Percentiles rank a stretch among this genome's conserved stretches.
phyloP scores from a whole-genome alignment of 2,329 filamentous ascomycete species.

The Seiridium unicorne region DNA sequence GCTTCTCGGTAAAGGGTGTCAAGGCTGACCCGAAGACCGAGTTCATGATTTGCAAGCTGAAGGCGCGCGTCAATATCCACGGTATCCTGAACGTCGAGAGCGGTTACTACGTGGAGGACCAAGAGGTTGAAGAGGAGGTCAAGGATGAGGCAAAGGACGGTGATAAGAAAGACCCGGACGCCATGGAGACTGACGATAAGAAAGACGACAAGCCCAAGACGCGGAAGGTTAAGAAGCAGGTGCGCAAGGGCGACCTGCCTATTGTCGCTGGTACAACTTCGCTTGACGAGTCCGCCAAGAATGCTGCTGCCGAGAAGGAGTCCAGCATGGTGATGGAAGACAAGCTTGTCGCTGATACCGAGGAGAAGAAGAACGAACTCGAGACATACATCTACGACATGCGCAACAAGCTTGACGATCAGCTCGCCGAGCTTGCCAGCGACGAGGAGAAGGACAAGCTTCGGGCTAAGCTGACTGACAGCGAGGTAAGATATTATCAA shows the following conservation, averaged over 20 bases:
- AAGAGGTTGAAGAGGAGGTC: conserved; percentile 93
- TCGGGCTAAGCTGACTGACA: conserved; percentile 75
- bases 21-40: conserved; percentile 91
- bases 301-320: conserved; percentile 76
- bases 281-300: conserved; percentile 68
- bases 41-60: conserved; percentile 99
- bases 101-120: conserved; percentile 96
- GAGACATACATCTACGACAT: conserved; percentile 97
- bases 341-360: conserved; percentile 96
- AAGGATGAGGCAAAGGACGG: conserved; percentile 60
- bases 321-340: conserved; percentile 93
- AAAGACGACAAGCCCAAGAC: conserved; percentile 71
- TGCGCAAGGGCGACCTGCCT: conserved; percentile 93
- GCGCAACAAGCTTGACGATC: conserved; percentile 90
- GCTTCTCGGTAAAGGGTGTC: conserved; percentile 97
- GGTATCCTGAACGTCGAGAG: conserved; percentile 95
- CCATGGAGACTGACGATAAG: conserved; percentile 79
- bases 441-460: conserved; percentile 92
- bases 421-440: conserved; percentile 83
- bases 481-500: conserved; percentile 68
- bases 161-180: conserved; percentile 32
- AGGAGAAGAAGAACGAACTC: conserved; percentile 99
- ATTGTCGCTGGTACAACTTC: conserved; percentile 81
- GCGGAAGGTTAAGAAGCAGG: conserved; percentile 98
- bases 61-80: conserved; percentile 94